These are phyloP conservation scores for Penicillium aurantiogriseum DNA, from an alignment of 2,329 filamentous ascomycete species.

Conservation along the genomic window DNA sequence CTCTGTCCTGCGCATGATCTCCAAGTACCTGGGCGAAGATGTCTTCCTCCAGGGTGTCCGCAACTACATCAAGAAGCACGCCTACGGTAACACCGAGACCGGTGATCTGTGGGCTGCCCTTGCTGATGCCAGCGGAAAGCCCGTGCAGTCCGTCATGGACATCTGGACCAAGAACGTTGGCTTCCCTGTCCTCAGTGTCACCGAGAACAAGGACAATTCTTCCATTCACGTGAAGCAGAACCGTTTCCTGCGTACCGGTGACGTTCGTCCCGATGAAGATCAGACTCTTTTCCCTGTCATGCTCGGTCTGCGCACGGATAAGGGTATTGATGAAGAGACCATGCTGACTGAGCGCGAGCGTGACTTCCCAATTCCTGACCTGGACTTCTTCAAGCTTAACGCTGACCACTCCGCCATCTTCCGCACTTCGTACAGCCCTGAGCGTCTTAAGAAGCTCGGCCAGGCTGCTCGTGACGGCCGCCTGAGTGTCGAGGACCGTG, in stretches of 20 bases:
- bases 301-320: constrained; percentile 77
- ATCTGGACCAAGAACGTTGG: constrained; percentile 98
- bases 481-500: constrained; percentile 82
- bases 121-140: constrained; percentile 84
- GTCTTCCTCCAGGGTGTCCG: constrained; percentile 89
- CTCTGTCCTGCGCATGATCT: constrained; percentile 94
- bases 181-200: constrained; percentile 85
- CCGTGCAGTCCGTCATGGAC: constrained; percentile 85
- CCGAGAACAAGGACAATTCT: constrained; percentile 67
- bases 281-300: constrained; percentile 85
- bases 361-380: constrained; percentile 71
- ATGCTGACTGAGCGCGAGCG: constrained; percentile 71
- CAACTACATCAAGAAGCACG: constrained; percentile 89
- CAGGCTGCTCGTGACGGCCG: constrained; percentile 77
- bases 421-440: constrained; percentile 81
- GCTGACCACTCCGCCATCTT: constrained; percentile 92
- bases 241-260: constrained; percentile 86
- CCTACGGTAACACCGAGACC: constrained; percentile 93
- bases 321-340: constrained; percentile 75
- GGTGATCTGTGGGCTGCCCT: constrained; percentile 87
- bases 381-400: constrained; percentile 95
- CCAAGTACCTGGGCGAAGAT: constrained; percentile 89
- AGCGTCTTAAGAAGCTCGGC: constrained; percentile 82
- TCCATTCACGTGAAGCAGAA: constrained; percentile 90
- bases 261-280: constrained; percentile 92